Base-by-base conservation (phyloP, 345 rosid genomes). In the Mangifera indica region DNA sequence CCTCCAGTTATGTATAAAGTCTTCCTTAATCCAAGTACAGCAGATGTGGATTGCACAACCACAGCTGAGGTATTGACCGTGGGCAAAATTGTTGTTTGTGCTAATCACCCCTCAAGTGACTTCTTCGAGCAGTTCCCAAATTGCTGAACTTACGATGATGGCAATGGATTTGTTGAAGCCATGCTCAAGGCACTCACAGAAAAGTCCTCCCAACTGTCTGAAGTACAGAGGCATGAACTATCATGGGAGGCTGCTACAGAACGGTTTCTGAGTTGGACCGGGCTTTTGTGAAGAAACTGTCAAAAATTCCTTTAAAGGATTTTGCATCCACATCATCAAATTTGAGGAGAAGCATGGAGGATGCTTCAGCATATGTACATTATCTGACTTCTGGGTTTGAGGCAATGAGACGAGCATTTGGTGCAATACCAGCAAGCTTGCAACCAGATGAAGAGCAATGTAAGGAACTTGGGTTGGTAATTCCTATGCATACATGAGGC, bases 61-160 rank as follows among this genome's bases (percentile, higher is more conserved):
- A 93, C 96, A 10, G 96, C 97, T 67, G 99, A 95, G 87, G 97
- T 97, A 57, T 80, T 93, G 80, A 98, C 99, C 25, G 91, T 95
- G 99, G 98, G 98, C 1, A 95, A 95, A 76, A 79, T 76, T 4
- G 94, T 87, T 52, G 84, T 89, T 22, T 89, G 91, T 52, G 86
- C 89, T 56, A 81, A 85, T 58, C 86, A 85, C 63, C 77, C 75
- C 29, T 85, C 88, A 11, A 82, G 82, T 32, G 84, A 84, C 53
- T 84, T 84, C 78, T 84, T 84, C 80, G 87, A 86, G 86, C 96
- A 89, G 84, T 95, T 95, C 70, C 87, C 90, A 4, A 95, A 89
- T 77, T 95, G 98, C 78, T 78, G 81, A 69, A 76, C 60, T n/a
- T 95, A 87, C 24, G 80, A 82, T 34, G 82, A 85, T 52, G 64